A percentile compares a stretch with the other conserved stretches of the same genome.
These are phyloP conservation scores for Suhomyces yuchorum DNA, from an alignment of 1,139 yeast species.

Conservation along the genomic window DNA sequence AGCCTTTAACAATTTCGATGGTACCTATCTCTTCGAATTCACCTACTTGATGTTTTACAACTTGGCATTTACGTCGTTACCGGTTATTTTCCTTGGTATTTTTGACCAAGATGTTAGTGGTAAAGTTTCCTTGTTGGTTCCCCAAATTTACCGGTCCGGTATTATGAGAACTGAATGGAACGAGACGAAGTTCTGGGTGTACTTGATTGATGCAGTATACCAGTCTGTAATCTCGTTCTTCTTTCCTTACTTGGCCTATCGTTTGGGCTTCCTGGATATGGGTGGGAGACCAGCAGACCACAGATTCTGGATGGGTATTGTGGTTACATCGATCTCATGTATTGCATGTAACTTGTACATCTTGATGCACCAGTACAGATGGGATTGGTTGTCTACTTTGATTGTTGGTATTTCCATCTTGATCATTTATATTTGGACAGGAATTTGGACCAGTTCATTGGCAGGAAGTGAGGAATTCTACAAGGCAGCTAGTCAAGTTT, in stretches of 20 bases:
- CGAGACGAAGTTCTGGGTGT: slow-evolving; percentile 74
- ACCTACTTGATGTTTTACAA: slow-evolving; percentile 91
- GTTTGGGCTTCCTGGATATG: slow-evolving; percentile 54
- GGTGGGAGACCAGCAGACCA: slow-evolving; percentile 76
- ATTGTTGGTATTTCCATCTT: slow-evolving; percentile 66
- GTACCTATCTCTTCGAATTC: slow-evolving; percentile 87
- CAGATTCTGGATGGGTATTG: slow-evolving; percentile 82
- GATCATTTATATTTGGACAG: slow-evolving; percentile 83
- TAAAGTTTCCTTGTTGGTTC: slow-evolving; percentile 79
- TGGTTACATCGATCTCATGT: slow-evolving; percentile 78
- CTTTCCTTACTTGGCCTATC: slow-evolving; percentile 77
- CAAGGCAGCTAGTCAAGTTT: slow-evolving; percentile 72
- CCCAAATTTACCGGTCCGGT: slow-evolving; percentile 85
- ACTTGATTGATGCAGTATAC: slow-evolving; percentile 84
- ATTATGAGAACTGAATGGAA: slow-evolving; percentile 83
- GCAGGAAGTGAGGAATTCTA: slow-evolving; percentile 66
- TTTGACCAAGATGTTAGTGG: slow-evolving; percentile 93
- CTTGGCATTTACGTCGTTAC: slow-evolving; percentile 92
- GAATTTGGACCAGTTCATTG: slow-evolving; percentile 71
- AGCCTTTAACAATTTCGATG: slow-evolving; percentile 81
- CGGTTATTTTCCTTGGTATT: slow-evolving; percentile 86
- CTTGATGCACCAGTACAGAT: slow-evolving; percentile 78
- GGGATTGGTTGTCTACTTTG: slow-evolving; percentile 87
- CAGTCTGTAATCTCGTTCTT: slow-evolving; percentile 85
- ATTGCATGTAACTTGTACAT: slow-evolving; percentile 80